phyloP scores from a whole-genome alignment of 306 rosid genomes.

The Cucurbita maxima region DNA sequence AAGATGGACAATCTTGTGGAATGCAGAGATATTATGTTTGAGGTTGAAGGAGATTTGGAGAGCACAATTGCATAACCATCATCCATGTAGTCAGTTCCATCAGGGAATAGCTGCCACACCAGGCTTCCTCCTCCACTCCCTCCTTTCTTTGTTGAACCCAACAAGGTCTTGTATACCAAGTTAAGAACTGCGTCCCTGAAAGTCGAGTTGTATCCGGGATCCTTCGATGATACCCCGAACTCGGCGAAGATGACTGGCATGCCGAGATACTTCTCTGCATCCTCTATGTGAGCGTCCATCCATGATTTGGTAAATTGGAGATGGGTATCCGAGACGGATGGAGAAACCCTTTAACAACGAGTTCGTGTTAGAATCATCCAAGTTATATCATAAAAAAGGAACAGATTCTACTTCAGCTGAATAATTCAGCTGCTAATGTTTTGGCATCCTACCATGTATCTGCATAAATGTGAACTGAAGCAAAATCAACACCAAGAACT shows the following conservation, averaged over 20 bases:
- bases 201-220: constrained; percentile 60
- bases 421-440: not conserved
- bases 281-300: constrained; percentile 92
- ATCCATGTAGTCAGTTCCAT: constrained; percentile 80
- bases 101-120: constrained; percentile 78
- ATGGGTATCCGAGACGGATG: constrained; percentile 45
- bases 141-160: constrained; percentile 66
- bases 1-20: constrained; percentile 42
- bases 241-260: constrained; percentile 81
- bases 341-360: constrained; percentile 39
- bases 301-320: constrained; percentile 69
- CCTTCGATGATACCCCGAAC: constrained; percentile 75
- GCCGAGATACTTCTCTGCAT: constrained; percentile 66
- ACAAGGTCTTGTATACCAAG: constrained; percentile 35
- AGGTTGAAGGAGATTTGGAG: constrained; percentile 46
- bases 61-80: constrained; percentile 75
- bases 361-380: not conserved
- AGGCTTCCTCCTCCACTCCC: constrained; percentile 81
- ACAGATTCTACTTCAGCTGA: not conserved
- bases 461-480: constrained; percentile 83
- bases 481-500: constrained; percentile 82
- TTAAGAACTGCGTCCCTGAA: constrained; percentile 43
- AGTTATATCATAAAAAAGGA: not conserved
- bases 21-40: constrained; percentile 46
- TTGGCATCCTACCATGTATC: constrained; percentile 77